Base-by-base conservation (phyloP, 257 asterid genomes). In the Solanum sejunctum region DNA sequence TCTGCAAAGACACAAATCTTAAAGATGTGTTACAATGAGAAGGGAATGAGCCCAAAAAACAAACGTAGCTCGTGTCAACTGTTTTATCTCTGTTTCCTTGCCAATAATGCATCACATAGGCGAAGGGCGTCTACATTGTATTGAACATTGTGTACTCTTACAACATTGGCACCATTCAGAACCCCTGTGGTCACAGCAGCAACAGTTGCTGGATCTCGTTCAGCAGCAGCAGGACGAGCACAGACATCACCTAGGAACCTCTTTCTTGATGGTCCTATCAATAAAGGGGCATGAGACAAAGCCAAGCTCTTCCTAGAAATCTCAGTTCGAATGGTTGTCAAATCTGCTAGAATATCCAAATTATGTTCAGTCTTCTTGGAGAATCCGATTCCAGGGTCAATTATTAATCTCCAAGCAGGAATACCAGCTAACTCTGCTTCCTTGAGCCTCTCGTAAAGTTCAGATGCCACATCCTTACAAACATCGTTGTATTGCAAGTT, bases 351-450 rank as follows among this genome's bases (percentile, higher is more conserved):
- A 57, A 95, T 88, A 80, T 97, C 97, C 84, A 97, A 73, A 87
- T 93, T 95, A 6, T 95, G 98, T 18, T 85, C 94, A 3, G 94
- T 94, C n/a, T 86, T 92, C 87, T 97, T 97, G 6, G 99, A 97
- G 86, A 94, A 97, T 32, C 99, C 99, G 10, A 97, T 89, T 26
- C 98, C 98, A 0, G 98, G 99, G 86, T 97, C 99, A 60, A 92
- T 12, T 71, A 95, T 87, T 56, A 97, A 88, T 92, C 98, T 93
- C 99, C 99, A 97, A 72, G 98, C 97, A 43, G 99, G 99, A 78
- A 97, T 88, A 28, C 99, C 99, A 0, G 91, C 87, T 43, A 90
- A 23, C 91, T 97, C 99, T 17, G 98, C 99, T 67, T 91, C 93
- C 83, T 91, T 86, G 85, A 90, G 89, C 58, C 88, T 84, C 21